Percentiles rank a stretch among this genome's conserved stretches.
Conservation (phyloP, 179 eudicot genomes). For the Dionaea muscipula region DNA sequence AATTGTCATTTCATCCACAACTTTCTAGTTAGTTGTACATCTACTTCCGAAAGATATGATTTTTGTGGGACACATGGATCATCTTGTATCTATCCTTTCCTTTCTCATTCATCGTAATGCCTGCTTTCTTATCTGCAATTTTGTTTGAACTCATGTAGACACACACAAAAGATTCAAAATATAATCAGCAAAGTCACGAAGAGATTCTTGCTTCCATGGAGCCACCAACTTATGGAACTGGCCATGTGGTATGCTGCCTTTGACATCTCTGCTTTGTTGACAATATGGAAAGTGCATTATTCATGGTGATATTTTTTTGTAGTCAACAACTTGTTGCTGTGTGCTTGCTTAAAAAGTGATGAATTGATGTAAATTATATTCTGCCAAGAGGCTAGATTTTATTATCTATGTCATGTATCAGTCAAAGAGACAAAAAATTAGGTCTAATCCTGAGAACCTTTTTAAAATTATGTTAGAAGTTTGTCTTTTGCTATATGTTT, state of each 20-base stretch:
- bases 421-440: too few relatives aligned
- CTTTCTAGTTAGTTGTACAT: too few relatives aligned
- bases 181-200: constrained; percentile 32
- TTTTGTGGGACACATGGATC: too few relatives aligned
- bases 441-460: too few relatives aligned
- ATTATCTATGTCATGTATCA: too few relatives aligned
- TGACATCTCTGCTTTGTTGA: not conserved
- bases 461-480: too few relatives aligned
- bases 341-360: too few relatives aligned
- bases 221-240: constrained; percentile 74
- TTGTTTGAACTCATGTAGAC: constrained; percentile 36
- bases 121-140: constrained; percentile 3
- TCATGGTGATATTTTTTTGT: not conserved
- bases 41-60: too few relatives aligned
- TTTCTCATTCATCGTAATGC: not conserved
- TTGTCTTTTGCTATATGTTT: not conserved
- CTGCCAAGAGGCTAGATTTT: too few relatives aligned
- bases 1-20: too few relatives aligned
- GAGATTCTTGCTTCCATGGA: constrained; percentile 37
- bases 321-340: not conserved
- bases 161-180: constrained; percentile 51
- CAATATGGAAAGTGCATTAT: not conserved
- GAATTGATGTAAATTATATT: too few relatives aligned
- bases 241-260: constrained; percentile 47
- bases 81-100: not conserved